These are phyloP conservation scores for Fragaria ananassa DNA, from an alignment of 306 rosid genomes.

Conservation along the genomic window DNA sequence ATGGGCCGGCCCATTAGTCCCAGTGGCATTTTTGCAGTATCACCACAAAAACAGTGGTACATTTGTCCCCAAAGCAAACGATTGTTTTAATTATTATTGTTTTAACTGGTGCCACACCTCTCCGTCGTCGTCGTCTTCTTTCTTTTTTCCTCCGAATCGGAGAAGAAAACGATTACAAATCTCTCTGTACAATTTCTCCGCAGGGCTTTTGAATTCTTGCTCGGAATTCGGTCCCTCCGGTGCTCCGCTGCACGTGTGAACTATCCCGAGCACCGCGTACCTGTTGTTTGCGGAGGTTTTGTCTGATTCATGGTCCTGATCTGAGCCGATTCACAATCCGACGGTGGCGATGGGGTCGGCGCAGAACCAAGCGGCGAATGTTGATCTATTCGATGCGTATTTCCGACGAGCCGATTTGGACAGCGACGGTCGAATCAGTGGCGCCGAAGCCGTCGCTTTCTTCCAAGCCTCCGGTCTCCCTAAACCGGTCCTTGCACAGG, in stretches of 20 bases:
- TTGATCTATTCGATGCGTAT: constrained; percentile 94
- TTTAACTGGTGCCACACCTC: not conserved
- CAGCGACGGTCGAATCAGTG: constrained; percentile 95
- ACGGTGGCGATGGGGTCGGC: constrained; percentile 74
- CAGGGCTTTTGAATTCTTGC: constrained; percentile 27
- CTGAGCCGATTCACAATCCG: constrained; percentile 37
- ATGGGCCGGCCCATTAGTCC: not conserved
- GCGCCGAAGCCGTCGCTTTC: constrained; percentile 85
- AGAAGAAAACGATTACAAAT: constrained; percentile 4
- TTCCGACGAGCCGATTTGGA: constrained; percentile 96
- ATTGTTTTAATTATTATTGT: not conserved
- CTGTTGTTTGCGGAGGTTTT: not conserved
- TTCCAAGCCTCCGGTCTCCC: constrained; percentile 91
- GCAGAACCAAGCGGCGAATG: constrained; percentile 64
- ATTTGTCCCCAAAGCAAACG: constrained; percentile 1
- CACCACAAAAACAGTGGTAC: not conserved
- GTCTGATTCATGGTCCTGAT: constrained; percentile 43
- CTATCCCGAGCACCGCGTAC: constrained; percentile 8
- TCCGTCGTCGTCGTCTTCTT: not conserved
- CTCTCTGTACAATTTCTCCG: not conserved
- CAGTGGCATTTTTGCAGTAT: constrained; percentile 23
- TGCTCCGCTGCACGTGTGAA: not conserved
- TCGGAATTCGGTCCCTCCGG: constrained; percentile 9
- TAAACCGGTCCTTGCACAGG: constrained; percentile 90
- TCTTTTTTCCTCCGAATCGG: constrained; percentile 8